These are phyloP conservation scores for Cucurbitaria berberidis DNA, from an alignment of 2,329 filamentous ascomycete genomes.

Conservation along the genomic window DNA sequence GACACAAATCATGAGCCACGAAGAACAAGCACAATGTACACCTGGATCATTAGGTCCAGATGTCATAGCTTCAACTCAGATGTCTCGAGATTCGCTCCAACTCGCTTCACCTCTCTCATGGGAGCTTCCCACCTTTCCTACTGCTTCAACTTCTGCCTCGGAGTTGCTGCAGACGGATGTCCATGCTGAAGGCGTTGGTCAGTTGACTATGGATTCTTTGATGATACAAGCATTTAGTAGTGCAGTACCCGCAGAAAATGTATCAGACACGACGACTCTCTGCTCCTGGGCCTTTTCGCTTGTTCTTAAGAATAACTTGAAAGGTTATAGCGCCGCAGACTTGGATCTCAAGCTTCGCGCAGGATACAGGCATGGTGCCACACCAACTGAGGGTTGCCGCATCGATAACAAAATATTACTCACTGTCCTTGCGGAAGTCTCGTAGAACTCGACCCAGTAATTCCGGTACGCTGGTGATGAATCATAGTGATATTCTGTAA, in stretches of 20 bases:
- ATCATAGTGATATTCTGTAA: too few relatives aligned
- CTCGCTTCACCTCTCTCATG: constrained; percentile 2
- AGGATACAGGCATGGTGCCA: constrained; percentile 17
- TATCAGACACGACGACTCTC: constrained; percentile 21
- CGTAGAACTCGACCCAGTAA: too few relatives aligned
- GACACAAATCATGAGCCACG: not conserved
- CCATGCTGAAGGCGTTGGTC: not conserved
- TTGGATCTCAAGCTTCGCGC: constrained; percentile 22
- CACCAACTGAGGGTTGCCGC: constrained; percentile 17
- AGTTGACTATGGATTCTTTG: not conserved
- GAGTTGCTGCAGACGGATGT: constrained; percentile 2
- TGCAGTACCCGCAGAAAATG: constrained; percentile 2
- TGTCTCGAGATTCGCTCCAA: constrained; percentile 6
- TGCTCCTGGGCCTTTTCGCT: constrained; percentile 27
- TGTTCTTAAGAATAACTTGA: constrained; percentile 16
- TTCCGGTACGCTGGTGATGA: too few relatives aligned
- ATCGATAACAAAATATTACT: constrained; percentile 22
- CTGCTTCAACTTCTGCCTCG: not conserved
- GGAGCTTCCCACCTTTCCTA: constrained; percentile 4
- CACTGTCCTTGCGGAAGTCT: constrained; percentile 23
- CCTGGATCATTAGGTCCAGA: constrained; percentile 1
- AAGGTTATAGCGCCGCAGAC: constrained; percentile 15
- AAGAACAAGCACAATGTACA: constrained; percentile 2
- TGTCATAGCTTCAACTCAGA: not conserved
- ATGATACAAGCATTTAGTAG: constrained; percentile 8